These are phyloP conservation scores for Gastrodia elata DNA, from an alignment of 106 monocot species.

Conservation along the genomic window DNA sequence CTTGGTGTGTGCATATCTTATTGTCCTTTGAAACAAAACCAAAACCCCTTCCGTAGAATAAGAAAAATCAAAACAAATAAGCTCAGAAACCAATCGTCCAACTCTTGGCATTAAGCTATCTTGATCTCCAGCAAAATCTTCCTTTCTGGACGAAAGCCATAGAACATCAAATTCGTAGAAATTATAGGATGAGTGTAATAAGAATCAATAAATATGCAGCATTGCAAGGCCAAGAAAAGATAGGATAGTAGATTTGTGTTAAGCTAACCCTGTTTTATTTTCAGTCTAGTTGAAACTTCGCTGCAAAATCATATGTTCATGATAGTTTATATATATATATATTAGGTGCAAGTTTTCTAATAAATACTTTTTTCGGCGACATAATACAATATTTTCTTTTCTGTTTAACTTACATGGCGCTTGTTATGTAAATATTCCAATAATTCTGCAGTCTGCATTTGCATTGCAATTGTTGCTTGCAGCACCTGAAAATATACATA, in stretches of 20 bases:
- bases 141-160: not conserved
- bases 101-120: not conserved
- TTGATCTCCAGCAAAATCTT: not conserved
- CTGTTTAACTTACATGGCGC: not conserved
- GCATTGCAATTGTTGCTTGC: slow-evolving; percentile 2
- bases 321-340: no score
- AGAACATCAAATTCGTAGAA: not conserved
- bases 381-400: not conserved
- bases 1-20: no score
- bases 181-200: not conserved
- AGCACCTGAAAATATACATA: slow-evolving; percentile 5
- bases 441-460: slow-evolving; percentile 2
- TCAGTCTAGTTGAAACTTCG: not conserved
- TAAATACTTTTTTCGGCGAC: not conserved
- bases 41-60: not conserved
- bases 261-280: not conserved
- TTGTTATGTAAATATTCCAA: not conserved
- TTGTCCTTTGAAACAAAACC: not conserved
- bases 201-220: not conserved
- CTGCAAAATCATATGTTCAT: not conserved
- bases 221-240: not conserved
- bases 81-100: not conserved
- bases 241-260: no score
- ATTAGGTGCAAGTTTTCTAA: no score
- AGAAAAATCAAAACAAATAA: not conserved